phyloP scores from a whole-genome alignment of 345 rosid species.

The Pugionium dolabratum region DNA sequence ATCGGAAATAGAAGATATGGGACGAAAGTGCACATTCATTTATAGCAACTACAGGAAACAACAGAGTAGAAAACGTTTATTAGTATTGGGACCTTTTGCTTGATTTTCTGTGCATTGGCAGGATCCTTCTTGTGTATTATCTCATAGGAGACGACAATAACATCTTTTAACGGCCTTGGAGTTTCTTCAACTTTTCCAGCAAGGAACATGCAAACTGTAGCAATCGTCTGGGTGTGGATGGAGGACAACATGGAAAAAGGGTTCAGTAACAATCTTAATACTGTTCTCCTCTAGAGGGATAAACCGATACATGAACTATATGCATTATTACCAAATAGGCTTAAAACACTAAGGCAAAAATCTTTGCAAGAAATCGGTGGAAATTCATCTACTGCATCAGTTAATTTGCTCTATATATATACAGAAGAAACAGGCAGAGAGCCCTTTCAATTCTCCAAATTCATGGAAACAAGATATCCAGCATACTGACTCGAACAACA shows the following conservation, averaged over 20 bases:
- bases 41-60: slow-evolving; percentile 20
- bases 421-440: slow-evolving; percentile 4
- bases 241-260: slow-evolving; percentile 22
- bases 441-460: not conserved
- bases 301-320: slow-evolving; percentile 7
- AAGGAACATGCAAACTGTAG: slow-evolving; percentile 96
- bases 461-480: slow-evolving; percentile 9
- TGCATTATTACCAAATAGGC: slow-evolving; percentile 4
- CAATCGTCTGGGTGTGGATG: slow-evolving; percentile 63
- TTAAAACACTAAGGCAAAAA: slow-evolving; percentile 21
- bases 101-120: slow-evolving; percentile 75
- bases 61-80: slow-evolving; percentile 6
- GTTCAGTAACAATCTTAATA: slow-evolving; percentile 18
- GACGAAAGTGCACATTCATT: slow-evolving; percentile 12
- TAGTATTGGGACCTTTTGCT: slow-evolving; percentile 69
- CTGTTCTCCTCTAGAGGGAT: slow-evolving; percentile 1
- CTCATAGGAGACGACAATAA: slow-evolving; percentile 91
- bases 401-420: slow-evolving; percentile 2
- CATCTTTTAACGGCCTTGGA: slow-evolving; percentile 91
- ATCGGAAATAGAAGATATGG: not conserved
- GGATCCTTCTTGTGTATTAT: slow-evolving; percentile 93
- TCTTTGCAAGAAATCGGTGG: not conserved
- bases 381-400: slow-evolving; percentile 18
- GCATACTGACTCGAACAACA: slow-evolving; percentile 18
- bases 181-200: slow-evolving; percentile 99